phyloP scores from a whole-genome alignment of 495 filamentous ascomycete genomes.

The Haplographium delicatum region DNA sequence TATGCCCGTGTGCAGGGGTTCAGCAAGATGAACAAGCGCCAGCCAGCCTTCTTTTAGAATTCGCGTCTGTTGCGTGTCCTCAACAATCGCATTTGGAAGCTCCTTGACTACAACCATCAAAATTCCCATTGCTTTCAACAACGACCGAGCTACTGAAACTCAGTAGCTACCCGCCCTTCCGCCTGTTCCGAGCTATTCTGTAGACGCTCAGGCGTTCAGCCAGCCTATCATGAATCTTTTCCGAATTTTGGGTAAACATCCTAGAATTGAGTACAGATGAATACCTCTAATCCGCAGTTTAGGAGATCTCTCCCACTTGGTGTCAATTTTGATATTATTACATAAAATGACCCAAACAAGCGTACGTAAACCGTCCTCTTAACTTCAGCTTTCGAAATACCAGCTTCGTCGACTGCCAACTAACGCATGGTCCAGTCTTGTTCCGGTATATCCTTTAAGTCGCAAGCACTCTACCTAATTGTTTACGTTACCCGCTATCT shows the following conservation, averaged over 20 bases:
- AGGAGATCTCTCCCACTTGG: slow-evolving; percentile 93
- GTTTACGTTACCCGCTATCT: slow-evolving; percentile 88
- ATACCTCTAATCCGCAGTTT: slow-evolving; percentile 14
- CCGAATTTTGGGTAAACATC: slow-evolving; percentile 66
- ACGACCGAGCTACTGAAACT: slow-evolving; percentile 11
- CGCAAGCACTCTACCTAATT: slow-evolving; percentile 85
- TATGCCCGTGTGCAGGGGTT: neutral
- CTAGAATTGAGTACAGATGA: neutral
- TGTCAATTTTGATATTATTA: slow-evolving; percentile 89
- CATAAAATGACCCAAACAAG: slow-evolving; percentile 92
- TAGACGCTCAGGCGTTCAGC: slow-evolving; percentile 12
- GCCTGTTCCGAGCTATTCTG: neutral
- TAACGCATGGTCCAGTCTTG: slow-evolving; percentile 62
- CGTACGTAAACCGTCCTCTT: slow-evolving; percentile 41
- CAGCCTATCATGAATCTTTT: slow-evolving; percentile 73
- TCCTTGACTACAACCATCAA: slow-evolving; percentile 6
- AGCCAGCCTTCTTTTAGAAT: slow-evolving; percentile 2
- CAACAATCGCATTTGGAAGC: slow-evolving; percentile 1
- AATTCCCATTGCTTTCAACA: slow-evolving; percentile 2
- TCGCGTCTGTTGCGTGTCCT: slow-evolving; percentile 21
- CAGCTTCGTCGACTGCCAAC: neutral
- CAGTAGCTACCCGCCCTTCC: slow-evolving; percentile 5
- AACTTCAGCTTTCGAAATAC: neutral
- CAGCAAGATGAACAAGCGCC: neutral
- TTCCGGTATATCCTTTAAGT: slow-evolving; percentile 96